Evolutionary conservation across 352 stramenopile species (phyloP).

Genomic region (Phytophthora podocarpi): DNA sequence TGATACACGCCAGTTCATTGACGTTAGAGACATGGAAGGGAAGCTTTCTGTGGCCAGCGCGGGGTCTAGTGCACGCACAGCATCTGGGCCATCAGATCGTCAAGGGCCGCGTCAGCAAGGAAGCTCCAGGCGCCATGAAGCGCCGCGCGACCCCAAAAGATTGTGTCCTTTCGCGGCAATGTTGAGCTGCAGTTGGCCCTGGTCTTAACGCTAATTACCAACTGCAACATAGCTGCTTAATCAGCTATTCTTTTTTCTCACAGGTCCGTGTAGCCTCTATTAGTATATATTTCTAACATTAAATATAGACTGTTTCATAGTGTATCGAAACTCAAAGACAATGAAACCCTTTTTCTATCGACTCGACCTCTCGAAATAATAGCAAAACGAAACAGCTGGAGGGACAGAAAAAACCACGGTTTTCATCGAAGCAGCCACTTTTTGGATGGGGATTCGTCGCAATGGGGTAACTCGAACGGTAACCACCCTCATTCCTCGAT

Average conservation of each 20-base stretch:
- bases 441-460: neutral
- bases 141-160: no score
- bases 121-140: slow-evolving; percentile 33
- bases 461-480: neutral
- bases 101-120: slow-evolving; percentile 46
- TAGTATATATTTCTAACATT: no score
- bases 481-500: no score
- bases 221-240: neutral
- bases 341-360: no score
- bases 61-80: slow-evolving; percentile 36
- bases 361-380: neutral
- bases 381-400: neutral
- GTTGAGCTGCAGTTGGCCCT: no score
- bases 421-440: neutral
- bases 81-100: slow-evolving; percentile 54
- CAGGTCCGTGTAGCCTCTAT: no score
- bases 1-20: neutral
- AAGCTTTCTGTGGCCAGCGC: slow-evolving; percentile 5
- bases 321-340: no score
- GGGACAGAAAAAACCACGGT: neutral
- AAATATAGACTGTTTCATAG: no score
- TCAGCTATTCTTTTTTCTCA: no score
- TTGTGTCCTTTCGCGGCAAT: no score
- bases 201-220: no score
- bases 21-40: slow-evolving; percentile 3